Evolutionary conservation across 2,329 filamentous ascomycete species (phyloP).

Genomic region (Phoma sp.): DNA sequence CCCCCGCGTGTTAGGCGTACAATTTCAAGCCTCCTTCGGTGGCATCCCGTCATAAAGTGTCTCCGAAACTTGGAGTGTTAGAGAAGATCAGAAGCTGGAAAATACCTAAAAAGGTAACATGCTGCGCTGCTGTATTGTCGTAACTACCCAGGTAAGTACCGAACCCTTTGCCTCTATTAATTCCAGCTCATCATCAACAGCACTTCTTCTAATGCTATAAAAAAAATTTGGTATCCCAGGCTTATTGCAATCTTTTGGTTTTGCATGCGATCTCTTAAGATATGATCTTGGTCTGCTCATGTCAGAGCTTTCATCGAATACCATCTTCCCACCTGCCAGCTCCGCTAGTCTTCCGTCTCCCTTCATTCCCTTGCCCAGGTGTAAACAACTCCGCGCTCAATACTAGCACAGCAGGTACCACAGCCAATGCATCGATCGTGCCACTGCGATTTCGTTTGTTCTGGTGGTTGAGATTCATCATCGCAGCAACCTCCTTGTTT

Average conservation of each 20-base stretch:
- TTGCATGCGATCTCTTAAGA: too few species aligned
- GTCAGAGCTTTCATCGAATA: slow-evolving; percentile 21
- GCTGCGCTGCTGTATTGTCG: too few species aligned
- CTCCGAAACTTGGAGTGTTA: too few species aligned
- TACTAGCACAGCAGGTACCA: slow-evolving; percentile 45
- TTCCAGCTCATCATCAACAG: too few species aligned
- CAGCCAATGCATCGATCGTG: slow-evolving; percentile 45
- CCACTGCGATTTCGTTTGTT: slow-evolving; percentile 29
- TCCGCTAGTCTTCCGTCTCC: slow-evolving; percentile 24
- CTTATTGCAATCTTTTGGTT: too few species aligned
- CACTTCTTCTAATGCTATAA: too few species aligned
- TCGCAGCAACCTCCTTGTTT: slow-evolving; percentile 30
- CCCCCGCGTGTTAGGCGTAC: too few species aligned
- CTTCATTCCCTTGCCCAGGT: slow-evolving; percentile 25
- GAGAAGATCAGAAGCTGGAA: background rate
- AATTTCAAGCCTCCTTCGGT: background rate
- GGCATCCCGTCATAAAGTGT: background rate
- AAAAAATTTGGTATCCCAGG: too few species aligned
- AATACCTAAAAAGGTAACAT: too few species aligned
- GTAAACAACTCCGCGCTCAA: slow-evolving; percentile 47
- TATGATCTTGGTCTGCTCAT: too few species aligned
- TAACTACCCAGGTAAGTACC: too few species aligned
- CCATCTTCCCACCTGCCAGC: slow-evolving; percentile 38
- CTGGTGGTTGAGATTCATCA: slow-evolving; percentile 35
- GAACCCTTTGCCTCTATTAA: too few species aligned